Evolutionary conservation across 495 filamentous ascomycete species (phyloP), one percentile per base, ranked within the genome.

Genomic region (Penicillium malachiteum): DNA sequence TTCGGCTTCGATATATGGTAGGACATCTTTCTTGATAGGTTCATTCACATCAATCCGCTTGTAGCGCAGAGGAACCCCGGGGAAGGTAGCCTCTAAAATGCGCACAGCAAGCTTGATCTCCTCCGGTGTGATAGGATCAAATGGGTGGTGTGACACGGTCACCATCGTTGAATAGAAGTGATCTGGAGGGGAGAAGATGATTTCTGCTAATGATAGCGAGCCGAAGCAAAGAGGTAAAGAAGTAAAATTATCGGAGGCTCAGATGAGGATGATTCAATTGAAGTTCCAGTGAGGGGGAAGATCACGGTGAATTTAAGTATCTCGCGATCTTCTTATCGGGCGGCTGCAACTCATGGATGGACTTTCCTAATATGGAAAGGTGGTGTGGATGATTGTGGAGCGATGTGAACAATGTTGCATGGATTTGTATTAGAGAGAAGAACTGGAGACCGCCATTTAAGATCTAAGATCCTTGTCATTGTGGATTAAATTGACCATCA

Each of bases 11-110:
- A 74, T 70, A 38, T 71, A 74, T 37, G 69, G 66, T 9, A 72
- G 39, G 11, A 72, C 68, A 61, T 72, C 68, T 16, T 65, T 67
- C 68, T 74, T 74, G 51, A 69, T 64, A 5, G 71, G 71, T 13
- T 74, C 71, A 45, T 73, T 67, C 6, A 74, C 52, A 51, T 74
- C 73, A 35, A 74, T 74, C 43, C 67, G 67, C 59, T 76, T 76
- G 53, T 72, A 76, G 6, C 71, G 68, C 16, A 76, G 53, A 16
- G 54, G 17, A 0, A 73, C 67, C 0, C 66, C 65, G 11, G 70
- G 71, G 54, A 74, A 74, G 39, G 68, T 61, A 2, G 65, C 64
- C 54, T 71, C 58, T 9, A 76, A 61, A 44, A 76, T 62, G 55
- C 71, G 68, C 21, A 69, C 69, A 31, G 70, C 71, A 30, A 74